Percentiles rank a stretch among this genome's conserved stretches.
phyloP scores from a whole-genome alignment of 2,329 filamentous ascomycete species.

The Fusarium duplospermum region DNA sequence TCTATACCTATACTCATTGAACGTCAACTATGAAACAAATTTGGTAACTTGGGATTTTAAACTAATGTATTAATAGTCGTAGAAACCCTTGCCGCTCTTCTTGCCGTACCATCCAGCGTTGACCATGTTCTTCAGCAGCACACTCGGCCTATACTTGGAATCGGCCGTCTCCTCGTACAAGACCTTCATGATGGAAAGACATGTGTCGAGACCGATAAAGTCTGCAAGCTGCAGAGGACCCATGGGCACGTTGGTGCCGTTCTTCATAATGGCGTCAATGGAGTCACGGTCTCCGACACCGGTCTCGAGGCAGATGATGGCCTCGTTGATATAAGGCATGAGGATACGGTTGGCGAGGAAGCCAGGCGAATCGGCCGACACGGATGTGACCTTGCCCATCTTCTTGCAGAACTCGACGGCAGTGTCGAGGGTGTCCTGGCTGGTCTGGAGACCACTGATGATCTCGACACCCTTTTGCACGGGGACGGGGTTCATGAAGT shows the following conservation, averaged over 20 bases:
- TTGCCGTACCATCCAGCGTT: conserved; percentile 98
- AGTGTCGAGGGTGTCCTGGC: conserved; percentile 80
- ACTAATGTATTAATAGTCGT: conserved; percentile 74
- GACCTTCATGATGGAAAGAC: conserved; percentile 96
- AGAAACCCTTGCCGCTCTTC: conserved; percentile 97
- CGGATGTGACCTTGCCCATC: conserved; percentile 93
- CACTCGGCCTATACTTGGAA: conserved; percentile 92
- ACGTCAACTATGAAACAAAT: background rate
- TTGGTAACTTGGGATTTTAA: background rate
- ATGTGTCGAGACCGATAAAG: conserved; percentile 97
- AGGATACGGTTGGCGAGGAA: conserved; percentile 97
- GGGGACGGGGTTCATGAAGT: conserved; percentile 99
- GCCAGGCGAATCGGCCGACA: conserved; percentile 89
- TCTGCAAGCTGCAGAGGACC: conserved; percentile 93
- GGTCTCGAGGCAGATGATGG: conserved; percentile 94
- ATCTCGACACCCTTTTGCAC: conserved; percentile 98
- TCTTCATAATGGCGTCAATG: conserved; percentile 99
- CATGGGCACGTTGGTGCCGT: conserved; percentile 98
- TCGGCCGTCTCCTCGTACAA: conserved; percentile 92
- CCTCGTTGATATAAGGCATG: conserved; percentile 99
- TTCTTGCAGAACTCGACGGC: conserved; percentile 87
- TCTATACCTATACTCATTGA: background rate
- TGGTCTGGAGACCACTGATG: conserved; percentile 93
- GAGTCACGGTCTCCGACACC: conserved; percentile 89
- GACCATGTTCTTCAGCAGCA: conserved; percentile 93